These are phyloP conservation scores for Heterobasidion parviporum DNA, from an alignment of 1,284 basidiomycete species.

Conservation along the genomic window DNA sequence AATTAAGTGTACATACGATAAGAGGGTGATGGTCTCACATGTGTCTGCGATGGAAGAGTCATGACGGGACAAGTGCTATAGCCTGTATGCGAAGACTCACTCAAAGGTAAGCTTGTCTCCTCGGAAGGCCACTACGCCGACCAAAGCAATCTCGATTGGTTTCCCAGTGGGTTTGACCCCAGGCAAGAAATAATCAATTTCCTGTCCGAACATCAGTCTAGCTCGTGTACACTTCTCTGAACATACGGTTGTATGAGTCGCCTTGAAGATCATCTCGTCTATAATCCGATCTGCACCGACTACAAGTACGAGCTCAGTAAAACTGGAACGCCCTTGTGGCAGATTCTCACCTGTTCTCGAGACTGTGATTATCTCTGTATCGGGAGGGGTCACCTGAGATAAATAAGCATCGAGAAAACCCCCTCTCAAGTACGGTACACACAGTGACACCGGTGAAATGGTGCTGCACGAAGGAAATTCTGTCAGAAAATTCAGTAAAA, in stretches of 20 bases:
- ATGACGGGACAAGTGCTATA: not conserved
- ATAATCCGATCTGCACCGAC: slow-evolving; percentile 39
- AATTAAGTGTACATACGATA: not conserved
- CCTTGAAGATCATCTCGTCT: slow-evolving; percentile 40
- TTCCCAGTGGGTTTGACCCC: slow-evolving; percentile 39
- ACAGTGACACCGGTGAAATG: slow-evolving; percentile 32
- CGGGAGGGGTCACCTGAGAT: slow-evolving; percentile 30
- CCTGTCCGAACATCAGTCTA: slow-evolving; percentile 16
- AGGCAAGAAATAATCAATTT: slow-evolving; percentile 43
- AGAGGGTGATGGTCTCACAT: slow-evolving; percentile 15
- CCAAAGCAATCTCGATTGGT: slow-evolving; percentile 35
- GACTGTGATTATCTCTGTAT: slow-evolving; percentile 32
- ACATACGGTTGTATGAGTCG: slow-evolving; percentile 32
- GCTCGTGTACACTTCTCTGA: slow-evolving; percentile 1
- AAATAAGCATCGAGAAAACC: not conserved
- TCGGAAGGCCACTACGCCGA: slow-evolving; percentile 42
- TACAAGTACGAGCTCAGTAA: slow-evolving; percentile 8
- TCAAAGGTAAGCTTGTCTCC: slow-evolving; percentile 47
- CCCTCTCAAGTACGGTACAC: not conserved
- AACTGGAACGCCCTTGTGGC: not conserved
- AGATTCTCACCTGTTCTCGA: slow-evolving; percentile 30
- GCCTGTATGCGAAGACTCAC: slow-evolving; percentile 21
- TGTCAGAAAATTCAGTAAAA: not conserved
- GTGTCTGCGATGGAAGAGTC: slow-evolving; percentile 13
- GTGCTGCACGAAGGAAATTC: slow-evolving; percentile 18